Evolutionary conservation across 1,139 yeast species (phyloP), one percentile per base, ranked within the genome.

Genomic region (Scheffersomyces cryptocercus): DNA sequence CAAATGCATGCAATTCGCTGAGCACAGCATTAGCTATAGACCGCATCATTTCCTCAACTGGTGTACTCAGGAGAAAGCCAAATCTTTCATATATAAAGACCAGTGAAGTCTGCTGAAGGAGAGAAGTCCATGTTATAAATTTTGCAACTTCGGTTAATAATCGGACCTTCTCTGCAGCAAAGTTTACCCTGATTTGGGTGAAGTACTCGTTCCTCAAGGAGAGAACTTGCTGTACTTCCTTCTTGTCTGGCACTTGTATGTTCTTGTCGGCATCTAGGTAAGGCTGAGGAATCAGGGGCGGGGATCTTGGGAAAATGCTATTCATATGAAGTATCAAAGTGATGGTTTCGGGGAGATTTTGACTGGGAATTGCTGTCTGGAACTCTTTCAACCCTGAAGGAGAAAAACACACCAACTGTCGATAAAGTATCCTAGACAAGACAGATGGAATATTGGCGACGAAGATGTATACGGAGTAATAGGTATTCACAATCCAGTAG

Each of bases 261-360:
- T 56, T 59, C 38, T 67, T 69, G 36, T 73, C 70, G 3, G 66
- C 67, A 43, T 70, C 70, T 39, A 75, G 54, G 46, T 62, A 74
- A 0, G 79, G 78, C 36, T 60, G 62, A 1, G 81, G 81, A 7
- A 72, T 48, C 7, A 62, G 66, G 3, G 77, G 71, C 9, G 35
- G 35, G 11, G 16, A 15, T 13, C 24, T 13, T 10, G 35, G 35
- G 20, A 31, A 31, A 10, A 31, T 6, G 9, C 20, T 31, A 15
- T 31, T 31, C 20, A 31, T 20, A 5, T 31, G 15, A 11, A 31
- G 35, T 31, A 31, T 14, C 24, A 31, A 31, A 15, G 35, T 31
- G 14, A 31, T 31, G 24, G 35, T 31, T 14, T 31, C 35, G 3
- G 35, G 35, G 5, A 31, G 20, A 12, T 31, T 20, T 31, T n/a